Conservation (phyloP, 352 stramenopile species). For the Discostella stelligera region DNA sequence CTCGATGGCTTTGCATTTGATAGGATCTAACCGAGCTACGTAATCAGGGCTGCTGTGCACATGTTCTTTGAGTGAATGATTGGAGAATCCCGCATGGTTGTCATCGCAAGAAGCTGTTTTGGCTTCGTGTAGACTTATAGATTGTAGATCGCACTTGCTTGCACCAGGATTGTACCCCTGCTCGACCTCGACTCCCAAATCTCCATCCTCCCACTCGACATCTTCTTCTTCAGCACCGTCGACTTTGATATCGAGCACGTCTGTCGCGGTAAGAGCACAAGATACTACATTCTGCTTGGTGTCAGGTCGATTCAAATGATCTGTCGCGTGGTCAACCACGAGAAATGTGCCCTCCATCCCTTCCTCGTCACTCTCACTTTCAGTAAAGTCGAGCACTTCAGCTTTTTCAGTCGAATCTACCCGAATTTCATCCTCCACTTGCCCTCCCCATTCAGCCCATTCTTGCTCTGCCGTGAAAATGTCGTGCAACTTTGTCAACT, state of each 20-base stretch:
- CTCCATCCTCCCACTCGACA: slow-evolving; percentile 63
- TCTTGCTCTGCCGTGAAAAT: slow-evolving; percentile 48
- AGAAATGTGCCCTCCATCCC: slow-evolving; percentile 37
- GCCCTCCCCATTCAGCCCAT: slow-evolving; percentile 74
- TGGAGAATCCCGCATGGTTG: too few relatives aligned
- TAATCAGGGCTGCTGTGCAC: too few relatives aligned
- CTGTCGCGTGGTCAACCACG: not conserved
- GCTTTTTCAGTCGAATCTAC: not conserved
- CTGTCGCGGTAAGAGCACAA: not conserved
- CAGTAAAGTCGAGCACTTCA: slow-evolving; percentile 57
- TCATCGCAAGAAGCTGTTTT: too few relatives aligned
- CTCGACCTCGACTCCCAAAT: slow-evolving; percentile 13
- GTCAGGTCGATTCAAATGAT: not conserved
- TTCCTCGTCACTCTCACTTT: slow-evolving; percentile 26
- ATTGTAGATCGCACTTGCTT: too few relatives aligned
- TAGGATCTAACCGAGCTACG: too few relatives aligned
- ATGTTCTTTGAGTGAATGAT: too few relatives aligned
- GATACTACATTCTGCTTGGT: too few relatives aligned
- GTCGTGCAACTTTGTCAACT: slow-evolving; percentile 21
- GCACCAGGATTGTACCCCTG: not conserved
- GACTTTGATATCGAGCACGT: not conserved
- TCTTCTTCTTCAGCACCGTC: slow-evolving; percentile 49
- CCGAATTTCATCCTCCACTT: slow-evolving; percentile 11
- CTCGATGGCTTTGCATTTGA: too few relatives aligned
- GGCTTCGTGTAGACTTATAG: too few relatives aligned